These are phyloP conservation scores for Alopecurus myosuroides DNA, from an alignment of 176 grass and related monocot species.

Conservation along the genomic window DNA sequence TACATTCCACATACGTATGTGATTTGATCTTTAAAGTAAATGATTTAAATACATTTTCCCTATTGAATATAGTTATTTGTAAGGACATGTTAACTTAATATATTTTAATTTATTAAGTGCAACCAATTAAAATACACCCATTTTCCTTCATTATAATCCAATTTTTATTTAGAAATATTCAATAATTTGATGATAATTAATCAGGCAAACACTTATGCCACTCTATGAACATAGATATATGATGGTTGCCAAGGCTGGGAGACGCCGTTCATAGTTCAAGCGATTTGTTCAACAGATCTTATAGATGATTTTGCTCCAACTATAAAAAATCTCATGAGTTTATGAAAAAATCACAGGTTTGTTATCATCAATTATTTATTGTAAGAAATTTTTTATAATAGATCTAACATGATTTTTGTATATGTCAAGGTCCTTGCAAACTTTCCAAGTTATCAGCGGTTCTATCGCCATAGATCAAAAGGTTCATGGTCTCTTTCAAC, in stretches of 20 bases:
- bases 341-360: conserved; percentile 35
- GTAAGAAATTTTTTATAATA: background rate
- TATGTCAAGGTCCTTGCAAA: background rate
- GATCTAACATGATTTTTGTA: background rate
- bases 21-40: no score
- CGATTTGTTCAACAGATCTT: conserved; percentile 34
- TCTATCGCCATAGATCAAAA: conserved; percentile 33
- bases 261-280: conserved; percentile 44
- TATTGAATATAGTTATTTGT: no score
- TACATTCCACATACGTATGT: no score
- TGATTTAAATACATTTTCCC: no score
- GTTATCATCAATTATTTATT: background rate
- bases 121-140: no score
- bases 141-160: no score
- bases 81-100: no score
- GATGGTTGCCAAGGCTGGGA: conserved; percentile 53
- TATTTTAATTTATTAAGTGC: no score
- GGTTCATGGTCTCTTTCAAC: conserved; percentile 36
- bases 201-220: background rate
- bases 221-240: background rate
- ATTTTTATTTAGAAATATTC: no score
- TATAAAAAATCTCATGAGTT: conserved; percentile 37
- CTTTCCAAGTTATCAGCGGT: background rate
- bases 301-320: conserved; percentile 25
- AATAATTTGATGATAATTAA: no score